phyloP scores from a whole-genome alignment of 2,329 filamentous ascomycete genomes.

The Delphinella strobiligena region DNA sequence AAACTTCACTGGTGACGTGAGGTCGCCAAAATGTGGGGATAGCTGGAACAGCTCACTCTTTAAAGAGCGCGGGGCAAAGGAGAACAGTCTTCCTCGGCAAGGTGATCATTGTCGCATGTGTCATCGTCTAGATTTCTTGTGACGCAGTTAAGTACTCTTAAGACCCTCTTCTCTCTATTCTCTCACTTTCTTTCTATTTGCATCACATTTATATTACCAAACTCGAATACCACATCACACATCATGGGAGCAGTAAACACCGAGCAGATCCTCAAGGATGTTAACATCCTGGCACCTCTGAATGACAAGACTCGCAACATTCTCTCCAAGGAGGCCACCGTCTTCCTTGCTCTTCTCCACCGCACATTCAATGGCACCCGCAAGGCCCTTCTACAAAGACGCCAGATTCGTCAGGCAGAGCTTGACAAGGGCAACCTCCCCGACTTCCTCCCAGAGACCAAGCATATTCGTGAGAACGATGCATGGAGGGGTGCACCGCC shows the following conservation, averaged over 20 bases:
- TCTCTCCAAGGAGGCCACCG: slow-evolving; percentile 76
- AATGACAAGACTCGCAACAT: slow-evolving; percentile 77
- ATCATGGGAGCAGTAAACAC: slow-evolving; percentile 12
- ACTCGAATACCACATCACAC: neutral
- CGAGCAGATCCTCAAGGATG: slow-evolving; percentile 73
- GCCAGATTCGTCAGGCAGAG: slow-evolving; percentile 77
- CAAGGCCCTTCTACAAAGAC: slow-evolving; percentile 78
- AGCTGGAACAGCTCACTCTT: neutral
- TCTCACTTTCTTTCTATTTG: too few species aligned
- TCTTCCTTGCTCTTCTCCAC: slow-evolving; percentile 89
- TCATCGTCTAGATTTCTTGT: neutral
- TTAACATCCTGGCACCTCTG: slow-evolving; percentile 71
- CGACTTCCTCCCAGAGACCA: slow-evolving; percentile 93
- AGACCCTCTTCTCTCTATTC: neutral
- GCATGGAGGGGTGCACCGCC: slow-evolving; percentile 88
- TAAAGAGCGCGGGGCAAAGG: neutral
- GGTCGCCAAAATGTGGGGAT: neutral
- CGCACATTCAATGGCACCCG: slow-evolving; percentile 85
- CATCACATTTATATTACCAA: too few species aligned
- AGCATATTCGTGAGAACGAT: slow-evolving; percentile 84
- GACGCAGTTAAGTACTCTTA: neutral
- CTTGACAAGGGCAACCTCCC: slow-evolving; percentile 80
- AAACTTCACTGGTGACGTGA: too few species aligned
- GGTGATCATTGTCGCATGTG: neutral
- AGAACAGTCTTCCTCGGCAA: neutral